Evolutionary conservation across 2,329 filamentous ascomycete genomes (phyloP), one percentile per base, ranked within the genome.

Genomic region (Leptographium galeiforme): DNA sequence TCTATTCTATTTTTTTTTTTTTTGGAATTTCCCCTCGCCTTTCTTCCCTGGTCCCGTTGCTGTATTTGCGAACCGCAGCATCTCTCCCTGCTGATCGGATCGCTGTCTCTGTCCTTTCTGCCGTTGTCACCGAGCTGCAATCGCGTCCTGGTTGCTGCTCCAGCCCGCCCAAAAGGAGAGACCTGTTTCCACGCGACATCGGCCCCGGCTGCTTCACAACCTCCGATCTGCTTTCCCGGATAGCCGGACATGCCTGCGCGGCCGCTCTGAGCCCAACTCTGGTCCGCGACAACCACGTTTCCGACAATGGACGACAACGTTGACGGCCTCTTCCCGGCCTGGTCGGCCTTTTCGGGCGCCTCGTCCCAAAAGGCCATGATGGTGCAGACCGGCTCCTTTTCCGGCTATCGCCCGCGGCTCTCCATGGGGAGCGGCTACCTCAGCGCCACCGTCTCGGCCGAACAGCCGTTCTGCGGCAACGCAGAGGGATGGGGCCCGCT

Each of bases 401-500:
- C 78, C 16, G 81, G 81, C 59, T 75, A 75, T 60, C 73, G 76
- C 55, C 70, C 74, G 25, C 58, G 71, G 47, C 67, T 70, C 54
- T 64, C 72, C 58, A 70, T 82, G 52, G 78, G 79, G 41, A 72
- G 72, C 55, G 70, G 74, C 57, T 88, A 87, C 67, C 76, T 88
- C 57, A 74, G 67, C 56, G 69, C 74, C n/a, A 67, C 70, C 34
- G 61, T 66, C 53, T 57, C 67, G 34, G 72, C 73, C 63, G 70
- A 71, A 59, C 86, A 94, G 66, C 82, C 87, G 55, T 74, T 96
- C 68, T 97, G 91, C 71, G 81, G 85, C 67, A 93, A 95, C 69
- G 74, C 76, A 53, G 91, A 97, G 70, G 94, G 93, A 63, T 98
- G 93, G 93, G 94, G 94, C 1, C 93, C 93, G 25, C 66, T 98